Evolutionary conservation across 164 flowering plant genomes (phyloP).

Genomic region (grape (Vitis vinifera)): DNA sequence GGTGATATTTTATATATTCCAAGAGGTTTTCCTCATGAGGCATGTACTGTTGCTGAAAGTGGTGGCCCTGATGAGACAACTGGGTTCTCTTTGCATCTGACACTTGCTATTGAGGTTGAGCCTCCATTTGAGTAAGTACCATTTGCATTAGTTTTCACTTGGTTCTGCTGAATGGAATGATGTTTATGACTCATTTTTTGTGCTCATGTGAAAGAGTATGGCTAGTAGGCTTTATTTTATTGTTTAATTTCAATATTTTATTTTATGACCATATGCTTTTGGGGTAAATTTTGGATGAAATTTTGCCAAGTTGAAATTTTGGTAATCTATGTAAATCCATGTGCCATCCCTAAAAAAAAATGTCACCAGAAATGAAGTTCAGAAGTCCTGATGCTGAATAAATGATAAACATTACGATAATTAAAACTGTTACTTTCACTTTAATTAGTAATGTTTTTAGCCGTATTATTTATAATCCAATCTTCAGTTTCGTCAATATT

Average conservation of each 20-base stretch:
- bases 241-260: not conserved
- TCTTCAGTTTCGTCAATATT: too few relatives aligned
- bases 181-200: not conserved
- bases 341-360: too few relatives aligned
- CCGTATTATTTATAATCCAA: too few relatives aligned
- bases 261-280: not conserved
- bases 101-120: constrained; percentile 75
- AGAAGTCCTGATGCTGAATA: too few relatives aligned
- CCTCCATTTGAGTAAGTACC: constrained; percentile 82
- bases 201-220: too few relatives aligned
- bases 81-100: constrained; percentile 68
- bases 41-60: constrained; percentile 37
- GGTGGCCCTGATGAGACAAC: constrained; percentile 17
- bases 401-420: too few relatives aligned
- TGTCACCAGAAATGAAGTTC: too few relatives aligned
- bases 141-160: not conserved
- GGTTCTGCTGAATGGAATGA: not conserved
- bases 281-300: too few relatives aligned
- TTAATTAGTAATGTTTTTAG: too few relatives aligned
- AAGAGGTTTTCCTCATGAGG: constrained; percentile 79
- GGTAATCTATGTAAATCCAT: too few relatives aligned
- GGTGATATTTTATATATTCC: constrained; percentile 84
- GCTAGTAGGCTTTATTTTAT: not conserved
- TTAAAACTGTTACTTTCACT: too few relatives aligned
- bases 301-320: too few relatives aligned